Conservation (phyloP, 1,284 basidiomycete genomes). For the Marasmius fiardii region DNA sequence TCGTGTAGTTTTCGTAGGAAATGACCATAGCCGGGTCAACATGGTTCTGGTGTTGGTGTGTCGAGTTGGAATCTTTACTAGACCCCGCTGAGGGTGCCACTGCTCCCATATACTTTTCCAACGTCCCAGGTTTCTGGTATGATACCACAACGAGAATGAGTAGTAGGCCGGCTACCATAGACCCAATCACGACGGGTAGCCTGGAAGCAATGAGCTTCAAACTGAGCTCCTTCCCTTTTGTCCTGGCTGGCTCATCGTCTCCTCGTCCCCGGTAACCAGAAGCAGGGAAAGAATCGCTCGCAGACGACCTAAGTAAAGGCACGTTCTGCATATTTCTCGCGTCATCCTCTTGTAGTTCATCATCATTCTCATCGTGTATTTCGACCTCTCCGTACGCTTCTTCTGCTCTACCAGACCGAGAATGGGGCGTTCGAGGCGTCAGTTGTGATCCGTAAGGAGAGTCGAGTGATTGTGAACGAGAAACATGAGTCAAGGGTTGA, state of each 20-base stretch:
- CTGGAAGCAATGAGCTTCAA: slow-evolving; percentile 19
- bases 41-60: slow-evolving; percentile 12
- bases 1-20: slow-evolving; percentile 57
- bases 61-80: not conserved
- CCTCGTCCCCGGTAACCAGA: not conserved
- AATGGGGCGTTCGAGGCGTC: slow-evolving; percentile 63
- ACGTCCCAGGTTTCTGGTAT: slow-evolving; percentile 41
- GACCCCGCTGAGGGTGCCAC: slow-evolving; percentile 13
- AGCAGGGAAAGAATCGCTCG: slow-evolving; percentile 1
- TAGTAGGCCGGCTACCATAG: slow-evolving; percentile 43
- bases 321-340: slow-evolving; percentile 5
- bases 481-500: not conserved
- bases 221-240: not conserved
- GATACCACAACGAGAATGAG: slow-evolving; percentile 50
- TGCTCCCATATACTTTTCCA: slow-evolving; percentile 43
- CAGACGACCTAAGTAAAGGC: slow-evolving; percentile 4
- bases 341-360: slow-evolving; percentile 13
- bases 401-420: slow-evolving; percentile 54
- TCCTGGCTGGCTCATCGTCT: slow-evolving; percentile 10
- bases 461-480: not conserved
- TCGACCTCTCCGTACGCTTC: slow-evolving; percentile 49
- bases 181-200: slow-evolving; percentile 43
- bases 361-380: slow-evolving; percentile 34
- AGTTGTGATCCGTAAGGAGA: slow-evolving; percentile 20
- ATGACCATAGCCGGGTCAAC: slow-evolving; percentile 33